Evolutionary conservation across 1,284 basidiomycete species (phyloP).

Genomic region (Earliella scabrosa): DNA sequence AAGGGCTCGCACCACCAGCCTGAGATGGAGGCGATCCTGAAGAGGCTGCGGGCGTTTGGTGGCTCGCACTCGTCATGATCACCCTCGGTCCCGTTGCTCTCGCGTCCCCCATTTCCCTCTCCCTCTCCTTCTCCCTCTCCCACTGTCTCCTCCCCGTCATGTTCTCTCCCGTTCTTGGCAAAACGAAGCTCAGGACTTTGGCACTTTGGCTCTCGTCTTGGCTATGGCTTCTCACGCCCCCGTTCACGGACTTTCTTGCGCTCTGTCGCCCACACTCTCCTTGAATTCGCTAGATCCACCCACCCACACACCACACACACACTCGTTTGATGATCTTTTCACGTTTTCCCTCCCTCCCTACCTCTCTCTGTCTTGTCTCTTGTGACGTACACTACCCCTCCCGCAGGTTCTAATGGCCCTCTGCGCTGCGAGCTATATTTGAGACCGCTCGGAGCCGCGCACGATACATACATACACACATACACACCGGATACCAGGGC

Average conservation of each 20-base stretch:
- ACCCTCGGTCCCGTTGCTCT: no score
- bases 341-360: not conserved
- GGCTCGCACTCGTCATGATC: constrained; percentile 11
- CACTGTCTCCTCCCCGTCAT: no score
- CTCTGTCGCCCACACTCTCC: no score
- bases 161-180: no score
- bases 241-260: no score
- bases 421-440: not conserved
- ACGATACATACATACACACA: not conserved
- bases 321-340: not conserved
- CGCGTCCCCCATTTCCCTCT: no score
- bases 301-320: no score
- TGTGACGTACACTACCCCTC: not conserved
- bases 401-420: no score
- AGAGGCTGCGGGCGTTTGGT: constrained; percentile 30
- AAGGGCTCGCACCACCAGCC: constrained; percentile 14
- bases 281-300: no score
- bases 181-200: no score
- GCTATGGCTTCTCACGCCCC: not conserved
- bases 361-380: not conserved
- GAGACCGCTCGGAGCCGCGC: not conserved
- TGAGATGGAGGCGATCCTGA: constrained; percentile 32
- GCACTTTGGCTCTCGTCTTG: not conserved
- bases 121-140: no score
- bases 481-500: not conserved